A percentile compares a stretch with the other conserved stretches of the same genome.
Evolutionary conservation across 495 filamentous ascomycete genomes (phyloP).

Genomic region (Lasiosphaeriaceae sp.): DNA sequence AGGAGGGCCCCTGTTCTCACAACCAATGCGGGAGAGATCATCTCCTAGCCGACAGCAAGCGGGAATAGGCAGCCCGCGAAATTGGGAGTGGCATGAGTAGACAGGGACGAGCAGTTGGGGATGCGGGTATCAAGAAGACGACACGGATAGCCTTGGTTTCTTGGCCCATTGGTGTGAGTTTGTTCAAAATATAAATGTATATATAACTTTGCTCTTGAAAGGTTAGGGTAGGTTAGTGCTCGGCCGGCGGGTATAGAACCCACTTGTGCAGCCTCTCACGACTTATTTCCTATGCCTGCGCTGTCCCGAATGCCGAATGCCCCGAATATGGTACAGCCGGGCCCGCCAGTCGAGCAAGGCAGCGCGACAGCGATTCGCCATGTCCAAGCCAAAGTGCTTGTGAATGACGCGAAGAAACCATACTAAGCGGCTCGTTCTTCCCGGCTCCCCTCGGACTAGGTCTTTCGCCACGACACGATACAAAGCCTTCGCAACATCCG

Average conservation of each 20-base stretch:
- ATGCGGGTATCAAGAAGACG: too few relatives aligned
- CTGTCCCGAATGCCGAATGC: too few relatives aligned
- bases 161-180: too few relatives aligned
- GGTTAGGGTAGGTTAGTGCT: background rate
- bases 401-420: conserved; percentile 37
- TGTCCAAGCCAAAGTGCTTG: conserved; percentile 24
- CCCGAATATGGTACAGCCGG: conserved; percentile 12
- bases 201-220: background rate
- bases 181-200: too few relatives aligned
- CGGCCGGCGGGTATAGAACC: background rate
- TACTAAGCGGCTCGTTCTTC: conserved; percentile 32
- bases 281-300: conserved; percentile 2
- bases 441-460: conserved; percentile 29
- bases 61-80: too few relatives aligned
- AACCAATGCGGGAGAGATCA: background rate
- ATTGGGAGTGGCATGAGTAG: too few relatives aligned
- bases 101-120: too few relatives aligned
- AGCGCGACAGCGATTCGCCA: conserved; percentile 18
- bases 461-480: conserved; percentile 36
- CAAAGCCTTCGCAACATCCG: conserved; percentile 29
- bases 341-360: conserved; percentile 26
- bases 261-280: conserved; percentile 8
- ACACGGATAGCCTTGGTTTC: too few relatives aligned
- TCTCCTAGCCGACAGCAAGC: too few relatives aligned
- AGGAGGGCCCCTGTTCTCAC: background rate